Evolutionary conservation across 2,329 filamentous ascomycete species (phyloP).

Genomic region (Apiospora aurea): DNA sequence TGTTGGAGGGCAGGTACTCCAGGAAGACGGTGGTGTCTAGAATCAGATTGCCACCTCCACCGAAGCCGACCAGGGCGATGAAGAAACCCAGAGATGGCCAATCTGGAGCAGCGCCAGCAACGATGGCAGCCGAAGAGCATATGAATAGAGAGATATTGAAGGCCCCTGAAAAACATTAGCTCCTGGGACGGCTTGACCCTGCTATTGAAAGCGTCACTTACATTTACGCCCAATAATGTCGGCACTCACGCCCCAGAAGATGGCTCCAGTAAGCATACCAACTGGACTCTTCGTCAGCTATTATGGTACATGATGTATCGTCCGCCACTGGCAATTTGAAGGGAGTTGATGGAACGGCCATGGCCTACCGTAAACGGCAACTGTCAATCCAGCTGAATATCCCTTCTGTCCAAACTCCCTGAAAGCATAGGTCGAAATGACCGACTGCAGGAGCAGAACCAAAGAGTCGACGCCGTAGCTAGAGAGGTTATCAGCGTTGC

Average conservation of each 20-base stretch:
- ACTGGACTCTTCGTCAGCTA: constrained; percentile 35
- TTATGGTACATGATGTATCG: not conserved
- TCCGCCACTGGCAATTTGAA: too few species aligned
- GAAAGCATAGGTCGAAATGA: constrained; percentile 65
- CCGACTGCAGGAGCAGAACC: constrained; percentile 66
- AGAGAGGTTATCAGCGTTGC: not conserved
- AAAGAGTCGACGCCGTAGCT: constrained; percentile 65
- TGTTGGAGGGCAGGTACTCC: constrained; percentile 55
- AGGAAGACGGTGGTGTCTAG: constrained; percentile 63
- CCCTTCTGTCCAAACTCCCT: constrained; percentile 63
- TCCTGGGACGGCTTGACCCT: not conserved
- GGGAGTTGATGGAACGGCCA: not conserved
- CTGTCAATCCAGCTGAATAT: constrained; percentile 64
- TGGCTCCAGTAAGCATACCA: constrained; percentile 60
- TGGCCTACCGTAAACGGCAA: constrained; percentile 60
- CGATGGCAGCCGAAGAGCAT: constrained; percentile 66
- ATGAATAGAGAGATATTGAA: constrained; percentile 74
- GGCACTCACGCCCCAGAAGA: constrained; percentile 73
- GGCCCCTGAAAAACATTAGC: constrained; percentile 45
- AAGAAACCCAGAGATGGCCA: constrained; percentile 72
- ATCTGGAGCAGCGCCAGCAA: constrained; percentile 71
- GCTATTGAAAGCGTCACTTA: not conserved
- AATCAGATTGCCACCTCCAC: constrained; percentile 68
- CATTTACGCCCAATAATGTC: constrained; percentile 73
- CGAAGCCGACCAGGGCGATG: constrained; percentile 68